Evolutionary conservation across 495 filamentous ascomycete genomes (phyloP), one percentile per base, ranked within the genome.

Genomic region (Xylaria nigripes): DNA sequence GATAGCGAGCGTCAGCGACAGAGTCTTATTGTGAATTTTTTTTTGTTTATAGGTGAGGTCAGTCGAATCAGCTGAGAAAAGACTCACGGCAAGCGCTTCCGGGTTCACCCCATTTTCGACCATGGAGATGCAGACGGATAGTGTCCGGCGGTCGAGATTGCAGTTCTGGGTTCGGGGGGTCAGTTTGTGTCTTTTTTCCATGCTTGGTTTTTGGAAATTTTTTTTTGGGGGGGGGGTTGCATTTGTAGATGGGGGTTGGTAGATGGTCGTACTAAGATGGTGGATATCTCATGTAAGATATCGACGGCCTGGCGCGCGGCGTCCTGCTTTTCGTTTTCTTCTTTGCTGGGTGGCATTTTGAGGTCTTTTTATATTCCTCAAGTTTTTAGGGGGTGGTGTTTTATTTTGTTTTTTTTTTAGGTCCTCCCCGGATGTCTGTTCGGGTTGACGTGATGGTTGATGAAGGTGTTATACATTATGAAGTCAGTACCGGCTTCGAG

Each of bases 101-200:
- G 93, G 93, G 69, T 94, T 95, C 9, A 96, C 89, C 6, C 94
- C 94, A 68, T 96, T 96, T 71, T 98, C 93, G 56, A 98, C 72
- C 63, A 98, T 79, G 41, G 89, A 95, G 50, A 97, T 92, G 65
- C 93, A 98, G 50, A 94, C 84, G 8, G 91, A 95, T 12, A 98
- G 79, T 8, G 90, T 89, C 34, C 87, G 85, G 18, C 93, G 82
- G 68, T 95, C 90, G 27, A 98, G 82, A 58, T 93, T 78, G 29
- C 91, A 95, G 67, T 97, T 96, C 93, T 96, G 57, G 25, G 34
- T 36, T 16, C 9, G 9, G 49, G 36, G 10, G 16, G 16, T 56
- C 16, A 32, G 45, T 45, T 36, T 7, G 22, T n/a, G n/a, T n/a
- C 3, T 22, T n/a, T 22, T 0, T 45, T 34, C 10, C 6, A 25